Percentiles rank a stretch among this genome's conserved stretches.
Evolutionary conservation across 371 early-diverging fungal species (phyloP).

Genomic region (Lichtheimia ramosa): DNA sequence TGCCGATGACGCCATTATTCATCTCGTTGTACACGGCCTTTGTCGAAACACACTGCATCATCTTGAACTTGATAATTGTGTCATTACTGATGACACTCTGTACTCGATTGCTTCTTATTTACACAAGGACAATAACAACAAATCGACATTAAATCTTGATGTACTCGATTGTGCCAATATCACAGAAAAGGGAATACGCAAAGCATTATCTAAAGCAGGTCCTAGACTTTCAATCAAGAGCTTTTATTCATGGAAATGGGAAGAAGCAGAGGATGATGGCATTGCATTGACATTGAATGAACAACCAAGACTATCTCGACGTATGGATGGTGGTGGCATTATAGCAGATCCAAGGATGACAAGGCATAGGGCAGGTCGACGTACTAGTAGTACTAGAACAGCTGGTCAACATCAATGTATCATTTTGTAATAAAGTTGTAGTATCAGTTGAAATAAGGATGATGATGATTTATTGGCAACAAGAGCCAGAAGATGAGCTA

Average conservation of each 20-base stretch:
- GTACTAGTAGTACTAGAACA: no score
- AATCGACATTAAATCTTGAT: slow-evolving; percentile 27
- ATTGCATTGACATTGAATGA: neutral
- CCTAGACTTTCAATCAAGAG: slow-evolving; percentile 41
- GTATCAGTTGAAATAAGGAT: neutral
- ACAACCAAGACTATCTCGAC: neutral
- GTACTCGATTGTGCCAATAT: slow-evolving; percentile 48
- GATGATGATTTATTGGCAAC: slow-evolving; percentile 21
- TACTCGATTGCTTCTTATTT: slow-evolving; percentile 28
- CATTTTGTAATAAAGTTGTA: no score
- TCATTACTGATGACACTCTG: slow-evolving; percentile 34
- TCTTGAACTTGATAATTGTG: slow-evolving; percentile 42
- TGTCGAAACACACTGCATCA: slow-evolving; percentile 29
- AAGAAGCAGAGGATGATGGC: slow-evolving; percentile 9
- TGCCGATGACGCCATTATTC: slow-evolving; percentile 39
- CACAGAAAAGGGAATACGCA: slow-evolving; percentile 37
- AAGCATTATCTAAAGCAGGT: slow-evolving; percentile 33
- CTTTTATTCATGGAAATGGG: slow-evolving; percentile 36
- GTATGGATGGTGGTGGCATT: neutral
- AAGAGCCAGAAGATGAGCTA: slow-evolving; percentile 20
- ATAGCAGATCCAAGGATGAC: neutral
- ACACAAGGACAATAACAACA: slow-evolving; percentile 9
- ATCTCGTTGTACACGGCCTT: slow-evolving; percentile 31
- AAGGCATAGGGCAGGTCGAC: no score
- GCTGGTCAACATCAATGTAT: no score